A percentile compares a stretch with the other conserved stretches of the same genome.
These are phyloP conservation scores for Camellia oleifera DNA, from an alignment of 179 eudicot species.

Conservation along the genomic window DNA sequence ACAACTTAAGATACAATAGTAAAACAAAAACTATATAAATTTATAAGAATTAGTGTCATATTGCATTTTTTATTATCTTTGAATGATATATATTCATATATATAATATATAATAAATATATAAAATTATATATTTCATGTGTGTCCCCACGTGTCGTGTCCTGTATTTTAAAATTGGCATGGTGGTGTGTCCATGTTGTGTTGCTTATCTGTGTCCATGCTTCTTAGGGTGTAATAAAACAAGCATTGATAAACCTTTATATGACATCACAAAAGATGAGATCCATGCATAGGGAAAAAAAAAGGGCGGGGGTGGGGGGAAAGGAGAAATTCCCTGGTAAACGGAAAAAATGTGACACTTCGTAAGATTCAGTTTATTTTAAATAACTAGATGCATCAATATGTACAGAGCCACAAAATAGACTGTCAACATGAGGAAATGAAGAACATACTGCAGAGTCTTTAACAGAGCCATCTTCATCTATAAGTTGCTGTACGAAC, in stretches of 20 bases:
- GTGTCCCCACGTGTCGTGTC: too few species aligned
- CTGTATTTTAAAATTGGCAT: too few species aligned
- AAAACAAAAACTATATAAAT: too few species aligned
- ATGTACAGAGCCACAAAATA: slow-evolving; percentile 9
- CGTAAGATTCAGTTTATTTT: not conserved
- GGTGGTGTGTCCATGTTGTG: too few species aligned
- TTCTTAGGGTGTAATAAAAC: not conserved
- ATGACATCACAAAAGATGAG: not conserved
- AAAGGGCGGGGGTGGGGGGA: too few species aligned
- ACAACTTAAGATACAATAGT: too few species aligned
- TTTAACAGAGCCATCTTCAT: slow-evolving; percentile 88
- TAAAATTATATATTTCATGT: too few species aligned
- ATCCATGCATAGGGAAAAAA: not conserved
- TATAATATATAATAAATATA: too few species aligned
- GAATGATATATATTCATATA: too few species aligned
- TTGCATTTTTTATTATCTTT: too few species aligned
- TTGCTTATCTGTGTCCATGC: too few species aligned
- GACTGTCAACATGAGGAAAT: not conserved
- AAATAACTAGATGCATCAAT: not conserved
- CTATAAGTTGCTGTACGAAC: slow-evolving; percentile 64
- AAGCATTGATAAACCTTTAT: not conserved
- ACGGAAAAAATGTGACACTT: not conserved
- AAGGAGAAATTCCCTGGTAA: not conserved
- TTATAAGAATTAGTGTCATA: too few species aligned
- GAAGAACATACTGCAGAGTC: slow-evolving; percentile 75